These are phyloP conservation scores for Pleurozium schreberi DNA, from an alignment of 225 moss, liverwort and hornwort species.

Conservation along the genomic window DNA sequence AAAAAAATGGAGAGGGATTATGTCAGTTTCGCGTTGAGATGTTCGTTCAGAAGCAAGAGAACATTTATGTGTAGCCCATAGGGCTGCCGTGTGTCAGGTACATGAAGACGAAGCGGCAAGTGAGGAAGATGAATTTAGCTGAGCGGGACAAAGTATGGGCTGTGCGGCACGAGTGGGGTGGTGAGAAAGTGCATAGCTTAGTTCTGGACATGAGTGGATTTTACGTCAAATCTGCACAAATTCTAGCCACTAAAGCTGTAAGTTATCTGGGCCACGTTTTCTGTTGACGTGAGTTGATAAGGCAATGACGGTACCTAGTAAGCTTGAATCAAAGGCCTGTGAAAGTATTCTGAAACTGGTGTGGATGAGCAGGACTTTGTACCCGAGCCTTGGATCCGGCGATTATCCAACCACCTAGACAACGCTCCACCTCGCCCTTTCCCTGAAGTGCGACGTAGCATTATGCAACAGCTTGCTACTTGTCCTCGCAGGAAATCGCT, in stretches of 20 bases:
- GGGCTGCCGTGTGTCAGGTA: slow-evolving; percentile 64
- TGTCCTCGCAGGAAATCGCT: slow-evolving; percentile 44
- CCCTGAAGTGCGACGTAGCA: slow-evolving; percentile 65
- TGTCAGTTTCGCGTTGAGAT: not conserved
- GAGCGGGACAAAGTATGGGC: slow-evolving; percentile 66
- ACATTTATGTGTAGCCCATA: slow-evolving; percentile 54
- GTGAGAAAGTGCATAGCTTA: slow-evolving; percentile 91
- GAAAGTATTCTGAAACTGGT: not conserved
- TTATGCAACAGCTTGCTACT: slow-evolving; percentile 65
- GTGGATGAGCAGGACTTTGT: slow-evolving; percentile 77
- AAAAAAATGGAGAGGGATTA: not conserved
- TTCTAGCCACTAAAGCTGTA: slow-evolving; percentile 98
- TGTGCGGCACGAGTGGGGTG: slow-evolving; percentile 97
- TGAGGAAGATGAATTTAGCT: slow-evolving; percentile 41
- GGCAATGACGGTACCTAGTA: not conserved
- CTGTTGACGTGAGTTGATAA: not conserved
- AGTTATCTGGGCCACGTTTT: slow-evolving; percentile 12
- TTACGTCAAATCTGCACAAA: slow-evolving; percentile 99
- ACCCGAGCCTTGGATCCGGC: slow-evolving; percentile 92
- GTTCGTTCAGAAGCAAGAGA: slow-evolving; percentile 29
- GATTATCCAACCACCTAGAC: slow-evolving; percentile 74
- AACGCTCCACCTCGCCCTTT: slow-evolving; percentile 95
- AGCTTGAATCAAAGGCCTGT: not conserved
- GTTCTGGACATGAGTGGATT: slow-evolving; percentile 99
- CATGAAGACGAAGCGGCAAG: slow-evolving; percentile 84